Base-by-base conservation (phyloP, 345 rosid genomes). In the Pistacia vera region DNA sequence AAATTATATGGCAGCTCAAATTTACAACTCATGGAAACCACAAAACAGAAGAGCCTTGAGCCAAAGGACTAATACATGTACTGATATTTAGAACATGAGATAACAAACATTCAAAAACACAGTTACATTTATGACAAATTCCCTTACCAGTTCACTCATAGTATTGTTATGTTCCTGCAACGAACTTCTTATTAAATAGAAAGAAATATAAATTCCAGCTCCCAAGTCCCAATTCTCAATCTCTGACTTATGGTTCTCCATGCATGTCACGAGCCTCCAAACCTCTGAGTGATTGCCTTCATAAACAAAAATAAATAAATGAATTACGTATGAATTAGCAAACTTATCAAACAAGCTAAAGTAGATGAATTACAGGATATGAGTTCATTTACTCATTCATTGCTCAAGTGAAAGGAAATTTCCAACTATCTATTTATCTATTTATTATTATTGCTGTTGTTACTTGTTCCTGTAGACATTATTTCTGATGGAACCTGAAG, bases 201-300 rank as follows among this genome's bases (percentile, higher is more conserved):
- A 93, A n/a, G 91, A 85, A 69, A 92, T 79, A 80, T 91, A 92
- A 68, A 92, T 84, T 73, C 97, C 97, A 64, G 95, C 97, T 82
- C 98, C 98, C 80, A 96, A 85, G 80, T 93, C 99, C 98, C 97
- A 96, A 79, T 96, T 84, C 63, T 89, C 97, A 85, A 96, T 93
- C 86, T 93, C 97, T 77, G 95, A 92, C 87, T 93, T 93, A 79
- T 93, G 85, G 73, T 82, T 88, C 86, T 93, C 98, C 98, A 93
- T 93, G 69, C 83, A 83, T 38, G 90, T 88, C 60, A 91, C 93
- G 67, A 93, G 85, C 70, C 89, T 87, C 97, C 95, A 92, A 73
- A 91, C 80, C 73, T 93, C 97, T 5, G 95, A 85, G 77, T 90
- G 89, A 70, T 90, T 79, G 66, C 77, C 98, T 93, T 90, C 89